A percentile compares a stretch with the other conserved stretches of the same genome.
Evolutionary conservation across 495 filamentous ascomycete genomes (phyloP).

Genomic region (Oleoguttula mirabilis): DNA sequence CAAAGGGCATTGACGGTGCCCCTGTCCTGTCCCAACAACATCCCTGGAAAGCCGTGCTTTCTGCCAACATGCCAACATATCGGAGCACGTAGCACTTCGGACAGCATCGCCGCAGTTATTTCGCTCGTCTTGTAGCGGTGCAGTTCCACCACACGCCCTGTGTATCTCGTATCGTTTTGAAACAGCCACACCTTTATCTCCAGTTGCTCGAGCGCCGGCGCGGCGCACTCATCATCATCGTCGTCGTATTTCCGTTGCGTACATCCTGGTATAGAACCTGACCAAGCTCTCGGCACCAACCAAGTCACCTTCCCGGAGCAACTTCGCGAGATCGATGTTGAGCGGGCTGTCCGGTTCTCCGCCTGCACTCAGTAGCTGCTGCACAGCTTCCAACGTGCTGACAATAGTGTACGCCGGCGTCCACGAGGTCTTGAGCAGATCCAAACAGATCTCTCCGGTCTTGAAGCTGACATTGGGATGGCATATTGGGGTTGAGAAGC

Average conservation of each 20-base stretch:
- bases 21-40: too few species aligned
- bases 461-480: conserved; percentile 74
- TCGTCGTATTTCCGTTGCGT: conserved; percentile 2
- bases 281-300: conserved; percentile 71
- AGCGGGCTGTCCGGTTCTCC: conserved; percentile 65
- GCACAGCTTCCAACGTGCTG: conserved; percentile 61
- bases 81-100: too few species aligned
- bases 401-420: conserved; percentile 71
- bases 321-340: conserved; percentile 74
- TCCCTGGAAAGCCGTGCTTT: too few species aligned
- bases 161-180: background rate
- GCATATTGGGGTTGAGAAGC: conserved; percentile 67
- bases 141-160: too few species aligned
- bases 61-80: too few species aligned
- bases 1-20: too few species aligned
- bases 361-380: conserved; percentile 64
- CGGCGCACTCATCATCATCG: background rate
- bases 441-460: conserved; percentile 87
- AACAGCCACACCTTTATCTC: background rate
- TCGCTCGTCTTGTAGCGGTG: too few species aligned
- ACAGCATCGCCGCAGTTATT: too few species aligned
- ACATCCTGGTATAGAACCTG: conserved; percentile 52
- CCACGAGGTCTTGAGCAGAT: conserved; percentile 74
- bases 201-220: background rate
- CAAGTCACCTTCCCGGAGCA: conserved; percentile 63